A percentile compares a stretch with the other conserved stretches of the same genome.
Evolutionary conservation across 345 rosid genomes (phyloP).

Genomic region (Turnera subulata): DNA sequence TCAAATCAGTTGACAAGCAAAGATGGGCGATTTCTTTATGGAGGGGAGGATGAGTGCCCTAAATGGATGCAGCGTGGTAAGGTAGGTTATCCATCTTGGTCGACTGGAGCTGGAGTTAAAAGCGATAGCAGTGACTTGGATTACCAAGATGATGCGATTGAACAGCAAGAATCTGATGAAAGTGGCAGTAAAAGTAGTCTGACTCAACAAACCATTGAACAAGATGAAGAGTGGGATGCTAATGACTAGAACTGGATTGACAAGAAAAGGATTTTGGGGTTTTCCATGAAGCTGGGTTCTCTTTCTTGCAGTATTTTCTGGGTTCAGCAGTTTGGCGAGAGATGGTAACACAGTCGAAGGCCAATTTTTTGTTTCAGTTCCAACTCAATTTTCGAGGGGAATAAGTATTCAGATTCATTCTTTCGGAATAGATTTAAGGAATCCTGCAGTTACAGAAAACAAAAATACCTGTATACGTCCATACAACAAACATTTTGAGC

Average conservation of each 20-base stretch:
- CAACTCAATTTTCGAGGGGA: constrained; percentile 28
- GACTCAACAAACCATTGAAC: constrained; percentile 44
- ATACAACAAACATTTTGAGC: constrained; percentile 20
- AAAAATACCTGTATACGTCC: constrained; percentile 23
- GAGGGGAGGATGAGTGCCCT: constrained; percentile 89
- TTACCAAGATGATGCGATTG: constrained; percentile 47
- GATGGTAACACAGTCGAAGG: constrained; percentile 25
- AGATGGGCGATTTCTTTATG: constrained; percentile 49
- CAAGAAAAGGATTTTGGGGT: constrained; percentile 6
- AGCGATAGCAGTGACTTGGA: constrained; percentile 53
- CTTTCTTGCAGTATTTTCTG: constrained; percentile 27
- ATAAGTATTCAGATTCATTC: constrained; percentile 43
- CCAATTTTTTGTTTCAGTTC: constrained; percentile 25
- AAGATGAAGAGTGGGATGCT: constrained; percentile 95
- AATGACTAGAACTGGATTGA: constrained; percentile 54
- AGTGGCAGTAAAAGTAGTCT: constrained; percentile 36
- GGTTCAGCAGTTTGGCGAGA: constrained; percentile 19
- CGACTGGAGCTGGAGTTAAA: constrained; percentile 35
- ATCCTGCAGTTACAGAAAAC: constrained; percentile 24
- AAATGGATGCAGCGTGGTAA: constrained; percentile 64
- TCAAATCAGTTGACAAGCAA: constrained; percentile 28
- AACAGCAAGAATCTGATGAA: constrained; percentile 54
- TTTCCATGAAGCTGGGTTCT: constrained; percentile 21
- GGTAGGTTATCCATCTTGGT: constrained; percentile 16
- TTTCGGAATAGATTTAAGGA: constrained; percentile 35